Base-by-base conservation (phyloP, 495 filamentous ascomycete species). In the Lophiotrema nucula region DNA sequence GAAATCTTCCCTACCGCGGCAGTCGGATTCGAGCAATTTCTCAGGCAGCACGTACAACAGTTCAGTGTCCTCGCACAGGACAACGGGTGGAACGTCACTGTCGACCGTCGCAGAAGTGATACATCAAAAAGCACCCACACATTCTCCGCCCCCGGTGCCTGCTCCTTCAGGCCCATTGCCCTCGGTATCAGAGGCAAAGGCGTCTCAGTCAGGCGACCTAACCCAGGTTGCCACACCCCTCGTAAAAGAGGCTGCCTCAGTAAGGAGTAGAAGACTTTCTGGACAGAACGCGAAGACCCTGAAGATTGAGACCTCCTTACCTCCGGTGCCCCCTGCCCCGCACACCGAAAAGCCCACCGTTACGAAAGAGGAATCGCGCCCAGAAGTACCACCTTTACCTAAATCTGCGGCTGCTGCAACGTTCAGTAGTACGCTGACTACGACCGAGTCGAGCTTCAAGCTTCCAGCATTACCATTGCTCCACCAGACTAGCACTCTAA, bases 11-110 rank as follows among this genome's bases (percentile, higher is more conserved):
- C 76, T 96, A 23, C 92, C 92, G 31, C 82, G 92, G 53, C 89
- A 95, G 67, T 95, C 92, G 1, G 88, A 87, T 65, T 96, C 90
- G 0, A 97, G 90, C 72, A 85, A 85, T 15, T 82, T 89, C 61
- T 92, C 90, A 13, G 84, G 84, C 43, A 83, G 86, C 44, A 93
- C 90, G 5, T 96, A 90, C 89, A 86, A 89, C 64, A 96, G 88
- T 73, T 95, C 92, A 16, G 80, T 82, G 65, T 84, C 81, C 22
- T 95, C 90, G 5, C 88, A 90, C 48, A 82, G 87, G 19, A 88
- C 86, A 10, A 89, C 88, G 1, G 80, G 82, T 22, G 85, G 83
- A 10, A 88, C 82, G 31, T 79, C 81, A 15, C 69, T 97, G 46
- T 88, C 89, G 2, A 88, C 89, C 1, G 86, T 95, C 46, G 81